A percentile compares a stretch with the other conserved stretches of the same genome.
Conservation (phyloP, 2,329 filamentous ascomycete genomes). For the Alternaria longipes region DNA sequence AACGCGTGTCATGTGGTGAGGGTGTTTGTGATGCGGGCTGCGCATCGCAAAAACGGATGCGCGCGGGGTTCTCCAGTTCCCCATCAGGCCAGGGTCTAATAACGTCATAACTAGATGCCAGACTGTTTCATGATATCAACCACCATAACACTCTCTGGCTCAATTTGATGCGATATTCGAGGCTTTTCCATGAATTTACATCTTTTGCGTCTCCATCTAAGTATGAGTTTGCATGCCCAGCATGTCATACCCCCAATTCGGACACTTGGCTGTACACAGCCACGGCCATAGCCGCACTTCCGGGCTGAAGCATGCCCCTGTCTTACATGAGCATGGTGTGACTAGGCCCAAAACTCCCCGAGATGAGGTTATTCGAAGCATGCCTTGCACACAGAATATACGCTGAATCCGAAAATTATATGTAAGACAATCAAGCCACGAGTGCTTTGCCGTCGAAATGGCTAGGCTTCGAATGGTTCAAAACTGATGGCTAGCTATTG, state of each 20-base stretch:
- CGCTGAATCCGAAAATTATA: not conserved
- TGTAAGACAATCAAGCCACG: not conserved
- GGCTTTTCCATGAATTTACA: not conserved
- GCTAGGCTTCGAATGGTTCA: not conserved
- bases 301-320: constrained; percentile 20
- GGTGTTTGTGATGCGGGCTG: constrained; percentile 30
- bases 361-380: constrained; percentile 22
- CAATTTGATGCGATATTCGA: not conserved
- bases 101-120: constrained; percentile 27
- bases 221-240: not conserved
- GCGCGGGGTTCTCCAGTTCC: constrained; percentile 23
- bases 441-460: not conserved
- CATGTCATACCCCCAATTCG: constrained; percentile 5
- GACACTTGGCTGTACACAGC: constrained; percentile 31
- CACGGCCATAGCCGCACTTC: constrained; percentile 38
- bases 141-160: not conserved
- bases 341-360: constrained; percentile 10
- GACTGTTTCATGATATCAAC: not conserved
- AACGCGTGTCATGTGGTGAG: constrained; percentile 43
- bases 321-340: constrained; percentile 19
- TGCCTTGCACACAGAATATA: constrained; percentile 14
- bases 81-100: constrained; percentile 14
- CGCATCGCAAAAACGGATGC: constrained; percentile 30
- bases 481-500: not conserved
- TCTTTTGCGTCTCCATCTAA: not conserved